These are phyloP conservation scores for Russula earlei DNA, from an alignment of 768 basidiomycete species.

Conservation along the genomic window DNA sequence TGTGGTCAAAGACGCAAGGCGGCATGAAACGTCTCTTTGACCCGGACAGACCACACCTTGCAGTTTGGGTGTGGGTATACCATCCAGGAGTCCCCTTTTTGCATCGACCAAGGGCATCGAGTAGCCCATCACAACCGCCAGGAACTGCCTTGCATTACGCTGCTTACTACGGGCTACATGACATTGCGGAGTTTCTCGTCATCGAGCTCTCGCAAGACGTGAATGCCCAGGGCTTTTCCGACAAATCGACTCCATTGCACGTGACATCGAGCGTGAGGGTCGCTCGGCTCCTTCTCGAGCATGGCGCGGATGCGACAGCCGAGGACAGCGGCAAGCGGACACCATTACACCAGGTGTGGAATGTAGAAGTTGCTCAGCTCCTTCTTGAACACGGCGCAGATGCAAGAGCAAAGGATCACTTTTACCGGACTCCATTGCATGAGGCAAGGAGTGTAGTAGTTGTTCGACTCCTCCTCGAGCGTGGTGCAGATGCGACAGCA, in stretches of 20 bases:
- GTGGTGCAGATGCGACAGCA: no score
- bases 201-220: not conserved
- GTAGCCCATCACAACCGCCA: not conserved
- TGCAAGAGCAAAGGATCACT: no score
- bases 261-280: not conserved
- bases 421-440: no score
- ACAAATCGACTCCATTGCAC: not conserved
- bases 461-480: no score
- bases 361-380: not conserved
- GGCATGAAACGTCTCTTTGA: not conserved
- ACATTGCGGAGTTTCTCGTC: not conserved
- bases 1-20: not conserved
- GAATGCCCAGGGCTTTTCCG: not conserved
- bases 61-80: not conserved
- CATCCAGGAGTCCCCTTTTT: not conserved
- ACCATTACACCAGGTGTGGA: not conserved
- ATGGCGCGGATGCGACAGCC: not conserved
- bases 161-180: not conserved
- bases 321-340: not conserved
- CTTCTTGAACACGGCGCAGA: not conserved
- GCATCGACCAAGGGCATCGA: not conserved
- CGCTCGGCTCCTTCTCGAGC: not conserved
- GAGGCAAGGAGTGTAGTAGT: no score
- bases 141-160: not conserved
- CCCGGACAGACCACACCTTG: not conserved